phyloP scores from a whole-genome alignment of 1,284 basidiomycete species.

The Phaffia rhodozyma region DNA sequence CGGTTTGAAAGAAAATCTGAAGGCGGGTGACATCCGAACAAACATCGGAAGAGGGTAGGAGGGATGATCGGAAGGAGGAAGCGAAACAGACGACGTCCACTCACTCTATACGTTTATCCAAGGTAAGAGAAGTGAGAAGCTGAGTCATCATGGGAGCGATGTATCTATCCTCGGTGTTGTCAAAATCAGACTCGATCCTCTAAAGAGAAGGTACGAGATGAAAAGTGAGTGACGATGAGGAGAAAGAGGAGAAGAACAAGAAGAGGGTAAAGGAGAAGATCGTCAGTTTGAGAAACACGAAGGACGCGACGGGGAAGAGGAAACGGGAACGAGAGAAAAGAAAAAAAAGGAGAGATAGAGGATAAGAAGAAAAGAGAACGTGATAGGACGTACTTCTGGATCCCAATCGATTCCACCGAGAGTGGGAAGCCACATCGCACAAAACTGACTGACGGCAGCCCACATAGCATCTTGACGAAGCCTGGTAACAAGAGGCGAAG shows the following conservation, averaged over 20 bases:
- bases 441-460: constrained; percentile 35
- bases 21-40: background rate
- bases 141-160: constrained; percentile 38
- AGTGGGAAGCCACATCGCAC: constrained; percentile 24
- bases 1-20: background rate
- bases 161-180: constrained; percentile 35
- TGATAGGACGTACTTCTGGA: constrained; percentile 17
- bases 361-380: background rate
- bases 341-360: background rate
- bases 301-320: background rate
- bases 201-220: constrained; percentile 15
- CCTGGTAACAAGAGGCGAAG: constrained; percentile 30
- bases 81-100: constrained; percentile 19
- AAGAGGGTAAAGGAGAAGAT: background rate
- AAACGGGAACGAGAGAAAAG: background rate
- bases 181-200: constrained; percentile 40
- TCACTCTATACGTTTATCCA: constrained; percentile 39
- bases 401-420: constrained; percentile 29
- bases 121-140: constrained; percentile 40
- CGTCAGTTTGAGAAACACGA: background rate
- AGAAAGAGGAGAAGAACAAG: background rate
- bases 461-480: constrained; percentile 35
- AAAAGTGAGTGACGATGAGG: too few species aligned
- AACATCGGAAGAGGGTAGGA: background rate
- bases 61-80: background rate